These are phyloP conservation scores for Haplographium delicatum DNA, from an alignment of 495 filamentous ascomycete species.

Conservation along the genomic window DNA sequence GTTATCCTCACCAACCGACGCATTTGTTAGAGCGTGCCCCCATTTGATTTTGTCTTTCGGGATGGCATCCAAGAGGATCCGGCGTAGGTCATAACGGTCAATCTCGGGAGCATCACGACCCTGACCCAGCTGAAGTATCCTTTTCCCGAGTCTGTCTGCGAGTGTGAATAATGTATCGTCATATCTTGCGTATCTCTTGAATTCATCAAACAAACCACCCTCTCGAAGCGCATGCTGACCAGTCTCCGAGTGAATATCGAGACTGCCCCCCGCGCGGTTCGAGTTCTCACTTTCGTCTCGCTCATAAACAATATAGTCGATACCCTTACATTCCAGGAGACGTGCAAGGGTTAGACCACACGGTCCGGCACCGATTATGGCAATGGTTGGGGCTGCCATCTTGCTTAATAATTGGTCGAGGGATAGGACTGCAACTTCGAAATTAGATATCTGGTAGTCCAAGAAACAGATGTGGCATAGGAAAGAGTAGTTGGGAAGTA, in stretches of 20 bases:
- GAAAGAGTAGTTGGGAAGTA: constrained; percentile 6
- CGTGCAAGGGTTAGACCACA: constrained; percentile 49
- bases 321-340: constrained; percentile 32
- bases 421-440: constrained; percentile 10
- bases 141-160: constrained; percentile 24
- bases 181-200: constrained; percentile 32
- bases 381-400: constrained; percentile 31
- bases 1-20: constrained; percentile 19
- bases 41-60: constrained; percentile 40
- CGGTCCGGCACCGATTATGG: constrained; percentile 55
- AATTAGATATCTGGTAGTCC: constrained; percentile 11
- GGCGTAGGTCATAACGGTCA: constrained; percentile 36
- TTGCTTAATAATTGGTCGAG: constrained; percentile 13
- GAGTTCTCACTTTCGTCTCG: constrained; percentile 23
- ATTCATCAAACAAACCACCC: constrained; percentile 44
- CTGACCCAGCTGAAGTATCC: constrained; percentile 33
- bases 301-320: constrained; percentile 39
- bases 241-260: constrained; percentile 48
- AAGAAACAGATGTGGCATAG: constrained; percentile 12
- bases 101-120: constrained; percentile 40
- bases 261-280: constrained; percentile 32
- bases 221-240: constrained; percentile 46
- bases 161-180: constrained; percentile 24
- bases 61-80: constrained; percentile 35
- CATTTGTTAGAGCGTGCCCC: constrained; percentile 32